These are phyloP conservation scores for Meredithiella fracta DNA, from an alignment of 2,329 filamentous ascomycete species.

Conservation along the genomic window DNA sequence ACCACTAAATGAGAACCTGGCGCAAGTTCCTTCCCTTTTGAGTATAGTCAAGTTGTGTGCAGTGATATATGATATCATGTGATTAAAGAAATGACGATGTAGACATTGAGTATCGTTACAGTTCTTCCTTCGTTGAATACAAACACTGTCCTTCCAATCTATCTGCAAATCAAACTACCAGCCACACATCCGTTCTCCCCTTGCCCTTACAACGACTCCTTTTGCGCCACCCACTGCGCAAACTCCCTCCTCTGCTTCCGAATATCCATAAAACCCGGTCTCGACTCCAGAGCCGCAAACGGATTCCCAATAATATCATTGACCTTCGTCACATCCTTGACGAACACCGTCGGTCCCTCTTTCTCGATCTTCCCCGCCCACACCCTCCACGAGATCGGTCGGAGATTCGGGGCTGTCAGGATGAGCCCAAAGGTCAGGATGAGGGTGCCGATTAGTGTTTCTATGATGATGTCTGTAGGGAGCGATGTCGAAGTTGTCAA, in stretches of 20 bases:
- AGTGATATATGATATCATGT: too few species aligned
- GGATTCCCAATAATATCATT: conserved; percentile 61
- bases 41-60: not conserved
- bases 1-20: too few species aligned
- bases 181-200: too few species aligned
- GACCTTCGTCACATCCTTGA: conserved; percentile 54
- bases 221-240: conserved; percentile 48
- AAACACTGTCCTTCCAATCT: too few species aligned
- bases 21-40: not conserved
- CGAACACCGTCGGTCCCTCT: conserved; percentile 36
- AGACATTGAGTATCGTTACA: too few species aligned
- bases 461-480: conserved; percentile 73
- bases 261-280: conserved; percentile 77
- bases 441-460: conserved; percentile 66
- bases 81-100: too few species aligned
- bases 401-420: conserved; percentile 55
- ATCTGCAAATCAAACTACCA: too few species aligned
- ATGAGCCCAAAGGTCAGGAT: conserved; percentile 76
- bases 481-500: conserved; percentile 37
- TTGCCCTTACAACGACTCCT: conserved; percentile 4
- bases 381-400: conserved; percentile 68
- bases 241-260: conserved; percentile 67
- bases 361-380: conserved; percentile 77
- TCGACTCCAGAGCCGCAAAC: conserved; percentile 60
- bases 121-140: too few species aligned